Conservation (phyloP, 768 basidiomycete species). For the Dentipellis fragilis region DNA sequence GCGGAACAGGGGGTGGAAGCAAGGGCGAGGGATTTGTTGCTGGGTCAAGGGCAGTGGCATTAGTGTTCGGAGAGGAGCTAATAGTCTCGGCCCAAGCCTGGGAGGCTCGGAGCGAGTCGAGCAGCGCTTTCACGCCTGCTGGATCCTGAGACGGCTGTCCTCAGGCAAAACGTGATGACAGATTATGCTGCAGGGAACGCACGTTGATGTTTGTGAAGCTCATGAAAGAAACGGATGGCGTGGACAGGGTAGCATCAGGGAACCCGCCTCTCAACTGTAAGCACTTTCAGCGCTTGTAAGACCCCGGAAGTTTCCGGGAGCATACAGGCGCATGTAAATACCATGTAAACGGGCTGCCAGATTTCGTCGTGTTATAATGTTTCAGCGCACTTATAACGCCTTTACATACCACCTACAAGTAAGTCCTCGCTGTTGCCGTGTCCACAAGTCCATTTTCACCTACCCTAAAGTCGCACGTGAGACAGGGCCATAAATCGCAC, state of each 20-base stretch:
- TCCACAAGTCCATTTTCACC: no score
- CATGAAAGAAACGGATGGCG: background rate
- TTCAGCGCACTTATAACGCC: no score
- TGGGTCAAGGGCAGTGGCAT: conserved; percentile 1
- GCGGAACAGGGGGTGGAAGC: background rate
- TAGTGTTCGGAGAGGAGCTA: conserved; percentile 5
- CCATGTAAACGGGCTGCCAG: no score
- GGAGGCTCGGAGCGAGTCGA: conserved; percentile 59
- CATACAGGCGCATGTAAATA: no score
- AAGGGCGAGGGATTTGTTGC: background rate
- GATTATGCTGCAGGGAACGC: background rate
- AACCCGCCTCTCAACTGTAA: no score
- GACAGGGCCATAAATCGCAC: no score
- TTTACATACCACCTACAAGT: no score
- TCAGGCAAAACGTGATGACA: background rate
- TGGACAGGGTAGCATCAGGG: background rate
- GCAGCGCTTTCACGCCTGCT: conserved; percentile 45
- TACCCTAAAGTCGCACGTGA: no score
- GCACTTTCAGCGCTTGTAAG: no score
- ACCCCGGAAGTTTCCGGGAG: no score
- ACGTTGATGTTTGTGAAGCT: conserved; percentile 4
- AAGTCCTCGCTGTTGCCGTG: no score
- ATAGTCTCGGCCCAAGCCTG: conserved; percentile 55
- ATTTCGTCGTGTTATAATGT: no score
- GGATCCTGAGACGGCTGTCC: conserved; percentile 5